A percentile compares a stretch with the other conserved stretches of the same genome.
Conservation (phyloP, 805 yeast genomes). For the Kazachstania taianensis region DNA sequence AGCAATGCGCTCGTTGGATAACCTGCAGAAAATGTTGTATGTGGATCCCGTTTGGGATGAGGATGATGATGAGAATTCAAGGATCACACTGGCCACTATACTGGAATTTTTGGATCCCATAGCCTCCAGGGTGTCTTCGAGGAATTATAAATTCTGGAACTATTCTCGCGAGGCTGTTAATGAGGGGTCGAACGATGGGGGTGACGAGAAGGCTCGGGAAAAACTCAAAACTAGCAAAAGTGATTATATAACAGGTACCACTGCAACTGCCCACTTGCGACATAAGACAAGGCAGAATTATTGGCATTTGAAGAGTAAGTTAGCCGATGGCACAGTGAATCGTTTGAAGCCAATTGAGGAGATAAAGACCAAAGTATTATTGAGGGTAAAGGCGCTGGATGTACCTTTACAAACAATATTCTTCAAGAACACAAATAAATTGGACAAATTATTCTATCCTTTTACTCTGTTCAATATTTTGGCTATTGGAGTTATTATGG, state of each 20-base stretch:
- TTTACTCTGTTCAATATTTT: slow-evolving; percentile 60
- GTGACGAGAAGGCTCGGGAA: no score
- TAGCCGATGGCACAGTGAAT: slow-evolving; percentile 8
- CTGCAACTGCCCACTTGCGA: neutral
- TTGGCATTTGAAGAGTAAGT: slow-evolving; percentile 9
- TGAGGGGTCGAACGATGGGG: no score
- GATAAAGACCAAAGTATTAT: slow-evolving; percentile 13
- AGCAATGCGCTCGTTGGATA: no score
- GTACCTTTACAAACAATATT: slow-evolving; percentile 25
- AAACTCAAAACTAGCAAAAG: no score
- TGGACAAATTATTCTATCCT: slow-evolving; percentile 78
- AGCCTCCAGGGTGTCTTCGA: slow-evolving; percentile 18
- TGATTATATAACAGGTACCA: no score
- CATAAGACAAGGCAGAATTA: slow-evolving; percentile 1
- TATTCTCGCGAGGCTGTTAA: neutral
- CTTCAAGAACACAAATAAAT: slow-evolving; percentile 34
- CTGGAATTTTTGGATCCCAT: slow-evolving; percentile 24
- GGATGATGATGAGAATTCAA: neutral
- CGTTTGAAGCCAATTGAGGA: slow-evolving; percentile 11
- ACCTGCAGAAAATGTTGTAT: neutral
- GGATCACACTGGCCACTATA: slow-evolving; percentile 13
- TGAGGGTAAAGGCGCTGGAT: slow-evolving; percentile 20
- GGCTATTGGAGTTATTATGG: slow-evolving; percentile 63
- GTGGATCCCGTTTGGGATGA: neutral
- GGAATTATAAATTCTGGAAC: slow-evolving; percentile 3